Evolutionary conservation across 768 basidiomycete species (phyloP).

Genomic region (Galerina marginata): DNA sequence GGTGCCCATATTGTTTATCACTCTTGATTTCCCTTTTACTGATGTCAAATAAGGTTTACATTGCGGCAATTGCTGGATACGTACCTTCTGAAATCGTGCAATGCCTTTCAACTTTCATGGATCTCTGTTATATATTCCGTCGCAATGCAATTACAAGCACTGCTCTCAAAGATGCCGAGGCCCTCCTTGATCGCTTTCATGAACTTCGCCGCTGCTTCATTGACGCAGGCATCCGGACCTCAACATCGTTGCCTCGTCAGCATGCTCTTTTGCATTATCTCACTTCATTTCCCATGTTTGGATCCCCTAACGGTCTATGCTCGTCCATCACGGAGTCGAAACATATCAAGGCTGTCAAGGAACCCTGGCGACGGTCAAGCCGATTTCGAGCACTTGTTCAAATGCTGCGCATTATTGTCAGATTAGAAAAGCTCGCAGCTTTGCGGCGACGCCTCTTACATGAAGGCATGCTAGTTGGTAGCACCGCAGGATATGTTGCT

Average conservation of each 20-base stretch:
- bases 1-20: too few relatives aligned
- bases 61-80: too few relatives aligned
- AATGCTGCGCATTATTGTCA: conserved; percentile 33
- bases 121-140: too few relatives aligned
- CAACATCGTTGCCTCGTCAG: conserved; percentile 25
- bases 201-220: too few relatives aligned
- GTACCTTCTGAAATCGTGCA: too few relatives aligned
- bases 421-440: conserved; percentile 33
- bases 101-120: too few relatives aligned
- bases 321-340: conserved; percentile 37
- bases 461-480: conserved; percentile 20
- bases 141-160: too few relatives aligned
- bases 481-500: conserved; percentile 18
- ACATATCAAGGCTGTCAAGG: conserved; percentile 35
- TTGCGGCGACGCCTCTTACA: neutral
- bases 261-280: conserved; percentile 28
- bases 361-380: conserved; percentile 36
- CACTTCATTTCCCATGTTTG: conserved; percentile 21
- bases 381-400: conserved; percentile 32
- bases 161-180: too few relatives aligned
- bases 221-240: too few relatives aligned
- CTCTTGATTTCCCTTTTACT: too few relatives aligned
- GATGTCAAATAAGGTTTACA: too few relatives aligned
- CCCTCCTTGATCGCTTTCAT: too few relatives aligned
- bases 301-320: conserved; percentile 30